Evolutionary conservation across 2,329 filamentous ascomycete genomes (phyloP).

Genomic region (Aspergillus jensenii): DNA sequence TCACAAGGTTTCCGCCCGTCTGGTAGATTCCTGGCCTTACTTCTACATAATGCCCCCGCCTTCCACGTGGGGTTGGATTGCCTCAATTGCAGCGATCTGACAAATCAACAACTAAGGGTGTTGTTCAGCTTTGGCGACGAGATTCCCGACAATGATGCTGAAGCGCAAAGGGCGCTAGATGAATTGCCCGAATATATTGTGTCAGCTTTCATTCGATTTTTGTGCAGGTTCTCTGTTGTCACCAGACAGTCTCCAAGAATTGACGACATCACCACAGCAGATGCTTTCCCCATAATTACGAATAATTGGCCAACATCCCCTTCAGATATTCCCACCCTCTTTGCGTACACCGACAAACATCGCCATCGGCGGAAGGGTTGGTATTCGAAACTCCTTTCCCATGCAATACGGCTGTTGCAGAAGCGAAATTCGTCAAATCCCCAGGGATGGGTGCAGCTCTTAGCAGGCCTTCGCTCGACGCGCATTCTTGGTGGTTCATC

Average conservation of each 20-base stretch:
- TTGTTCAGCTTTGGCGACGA: slow-evolving; percentile 28
- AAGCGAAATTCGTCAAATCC: slow-evolving; percentile 28
- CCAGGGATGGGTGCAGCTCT: slow-evolving; percentile 38
- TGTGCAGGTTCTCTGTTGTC: slow-evolving; percentile 35
- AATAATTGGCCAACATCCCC: slow-evolving; percentile 4
- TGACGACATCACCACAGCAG: slow-evolving; percentile 18
- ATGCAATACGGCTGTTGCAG: slow-evolving; percentile 38
- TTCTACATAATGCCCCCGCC: slow-evolving; percentile 47
- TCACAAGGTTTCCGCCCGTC: slow-evolving; percentile 45
- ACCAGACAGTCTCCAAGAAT: slow-evolving; percentile 11
- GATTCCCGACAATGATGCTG: slow-evolving; percentile 13
- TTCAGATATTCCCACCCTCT: slow-evolving; percentile 17
- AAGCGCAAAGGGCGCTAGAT: slow-evolving; percentile 23
- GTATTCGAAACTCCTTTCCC: slow-evolving; percentile 31
- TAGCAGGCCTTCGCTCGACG: slow-evolving; percentile 30
- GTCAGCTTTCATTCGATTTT: slow-evolving; percentile 45
- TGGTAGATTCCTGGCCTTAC: slow-evolving; percentile 46
- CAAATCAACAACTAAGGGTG: slow-evolving; percentile 30
- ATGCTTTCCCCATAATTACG: slow-evolving; percentile 32
- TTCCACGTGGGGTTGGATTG: slow-evolving; percentile 45
- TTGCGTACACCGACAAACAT: slow-evolving; percentile 18
- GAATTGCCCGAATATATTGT: slow-evolving; percentile 39
- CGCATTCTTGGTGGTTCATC: slow-evolving; percentile 19
- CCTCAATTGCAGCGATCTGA: slow-evolving; percentile 38
- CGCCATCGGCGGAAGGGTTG: slow-evolving; percentile 14